Base-by-base conservation (phyloP, 1,139 yeast species). In the Sugiyamaella grinbergsii region DNA sequence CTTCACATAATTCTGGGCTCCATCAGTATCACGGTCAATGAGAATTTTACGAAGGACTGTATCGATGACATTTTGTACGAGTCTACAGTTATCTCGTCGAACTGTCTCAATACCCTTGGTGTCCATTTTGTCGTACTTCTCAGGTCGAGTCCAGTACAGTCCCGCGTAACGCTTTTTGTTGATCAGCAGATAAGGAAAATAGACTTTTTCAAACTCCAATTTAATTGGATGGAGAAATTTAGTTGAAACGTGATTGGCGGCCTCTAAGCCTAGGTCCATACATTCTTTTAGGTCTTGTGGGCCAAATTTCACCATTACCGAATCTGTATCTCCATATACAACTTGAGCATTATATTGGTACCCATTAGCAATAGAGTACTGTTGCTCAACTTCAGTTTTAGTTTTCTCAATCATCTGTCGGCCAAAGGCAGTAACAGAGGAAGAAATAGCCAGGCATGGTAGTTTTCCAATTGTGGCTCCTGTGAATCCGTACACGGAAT, bases 61-160 rank as follows among this genome's bases (percentile, higher is more conserved):
- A 23, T 96, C 95, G 68, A 94, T 88, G 24, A 94, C 98, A 62
- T 88, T 85, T 59, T 91, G 96, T 1, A 94, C 98, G 57, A 94
- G 74, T 42, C 96, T 80, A 69, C 99, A 94, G 61, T 95, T 94
- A 66, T 94, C 99, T 74, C 99, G 83, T 69, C 99, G 82, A 40
- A 94, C 98, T 0, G 98, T 93, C 63, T 95, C 99, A 57, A 94
- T 86, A 69, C 99, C 99, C 65, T 94, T 94, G 28, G 98, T 94
- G 68, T 94, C 99, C 93, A 94, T 85, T 70, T 93, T 94, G 68
- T 94, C 98, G 64, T 81, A 88, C 58, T 87, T 89, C 11, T 88
- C 81, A 0, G 97, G 86, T 42, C 80, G 80, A 0, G 98, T 93
- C 98, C 98, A 94, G 66, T 84, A 93, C 49, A 94, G 74, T 0